Percentiles rank a stretch among this genome's conserved stretches.
phyloP scores from a whole-genome alignment of 257 asterid species.

The Striga asiatica region DNA sequence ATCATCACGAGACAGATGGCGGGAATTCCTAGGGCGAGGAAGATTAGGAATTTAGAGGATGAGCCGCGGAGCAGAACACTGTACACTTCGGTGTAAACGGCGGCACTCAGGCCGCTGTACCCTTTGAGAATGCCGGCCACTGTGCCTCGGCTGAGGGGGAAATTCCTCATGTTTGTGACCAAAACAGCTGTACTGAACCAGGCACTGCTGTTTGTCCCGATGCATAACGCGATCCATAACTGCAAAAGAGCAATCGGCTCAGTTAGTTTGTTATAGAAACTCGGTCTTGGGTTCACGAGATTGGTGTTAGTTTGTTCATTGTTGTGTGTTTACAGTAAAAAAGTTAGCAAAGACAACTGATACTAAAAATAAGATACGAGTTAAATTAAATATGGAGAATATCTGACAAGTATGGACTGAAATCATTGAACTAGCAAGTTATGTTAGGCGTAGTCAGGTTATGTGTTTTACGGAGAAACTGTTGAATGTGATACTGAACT shows the following conservation, averaged over 20 bases:
- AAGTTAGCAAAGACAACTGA: not conserved
- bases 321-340: too few relatives aligned
- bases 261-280: too few relatives aligned
- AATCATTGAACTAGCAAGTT: too few relatives aligned
- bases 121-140: conserved; percentile 74
- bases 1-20: conserved; percentile 38
- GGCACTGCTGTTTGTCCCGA: conserved; percentile 55
- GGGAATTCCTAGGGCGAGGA: conserved; percentile 54
- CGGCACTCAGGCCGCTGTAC: conserved; percentile 58
- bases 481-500: too few relatives aligned
- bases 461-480: too few relatives aligned
- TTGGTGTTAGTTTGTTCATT: too few relatives aligned
- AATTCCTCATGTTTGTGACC: conserved; percentile 72
- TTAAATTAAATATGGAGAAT: too few relatives aligned
- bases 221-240: conserved; percentile 54
- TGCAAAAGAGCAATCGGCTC: conserved; percentile 22
- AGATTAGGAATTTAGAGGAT: conserved; percentile 38
- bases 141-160: conserved; percentile 58
- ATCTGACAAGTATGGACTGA: too few relatives aligned
- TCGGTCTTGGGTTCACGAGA: too few relatives aligned
- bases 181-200: conserved; percentile 67
- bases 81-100: conserved; percentile 55
- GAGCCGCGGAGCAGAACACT: conserved; percentile 38
- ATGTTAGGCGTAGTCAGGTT: too few relatives aligned
- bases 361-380: too few relatives aligned